A percentile compares a stretch with the other conserved stretches of the same genome.
phyloP scores from a whole-genome alignment of 352 stramenopile genomes.

The Phytopythium boreale region DNA sequence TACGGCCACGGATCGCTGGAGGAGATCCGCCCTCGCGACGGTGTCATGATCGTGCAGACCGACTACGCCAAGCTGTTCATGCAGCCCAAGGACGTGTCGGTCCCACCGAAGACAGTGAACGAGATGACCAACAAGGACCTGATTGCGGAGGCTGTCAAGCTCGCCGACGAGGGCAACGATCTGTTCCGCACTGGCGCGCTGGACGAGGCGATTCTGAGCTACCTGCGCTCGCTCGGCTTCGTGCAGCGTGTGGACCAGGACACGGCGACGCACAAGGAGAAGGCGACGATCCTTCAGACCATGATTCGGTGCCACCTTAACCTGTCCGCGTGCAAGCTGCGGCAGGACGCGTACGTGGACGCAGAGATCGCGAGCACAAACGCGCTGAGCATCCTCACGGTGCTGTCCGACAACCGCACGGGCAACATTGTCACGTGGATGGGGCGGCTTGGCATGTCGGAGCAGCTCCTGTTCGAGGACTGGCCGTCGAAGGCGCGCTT shows the following conservation, averaged over 20 bases:
- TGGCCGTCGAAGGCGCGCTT: slow-evolving; percentile 87
- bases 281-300: slow-evolving; percentile 82
- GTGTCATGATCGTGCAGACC: slow-evolving; percentile 64
- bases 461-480: slow-evolving; percentile 82
- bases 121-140: slow-evolving; percentile 83
- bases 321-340: slow-evolving; percentile 83
- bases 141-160: slow-evolving; percentile 55
- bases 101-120: slow-evolving; percentile 54
- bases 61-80: slow-evolving; percentile 74
- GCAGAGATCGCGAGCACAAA: slow-evolving; percentile 82
- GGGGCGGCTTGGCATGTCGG: slow-evolving; percentile 67
- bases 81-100: slow-evolving; percentile 73
- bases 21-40: slow-evolving; percentile 62
- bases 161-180: slow-evolving; percentile 69
- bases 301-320: slow-evolving; percentile 89
- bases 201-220: slow-evolving; percentile 71
- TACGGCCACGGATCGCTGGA: slow-evolving; percentile 67
- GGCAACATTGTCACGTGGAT: slow-evolving; percentile 86
- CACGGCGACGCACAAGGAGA: slow-evolving; percentile 78
- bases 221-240: slow-evolving; percentile 64
- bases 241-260: slow-evolving; percentile 80
- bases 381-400: slow-evolving; percentile 73
- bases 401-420: slow-evolving; percentile 69
- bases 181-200: slow-evolving; percentile 60
- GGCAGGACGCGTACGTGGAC: slow-evolving; percentile 57